phyloP scores from a whole-genome alignment of 2,329 filamentous ascomycete species.

The Aschersonia sp. region DNA sequence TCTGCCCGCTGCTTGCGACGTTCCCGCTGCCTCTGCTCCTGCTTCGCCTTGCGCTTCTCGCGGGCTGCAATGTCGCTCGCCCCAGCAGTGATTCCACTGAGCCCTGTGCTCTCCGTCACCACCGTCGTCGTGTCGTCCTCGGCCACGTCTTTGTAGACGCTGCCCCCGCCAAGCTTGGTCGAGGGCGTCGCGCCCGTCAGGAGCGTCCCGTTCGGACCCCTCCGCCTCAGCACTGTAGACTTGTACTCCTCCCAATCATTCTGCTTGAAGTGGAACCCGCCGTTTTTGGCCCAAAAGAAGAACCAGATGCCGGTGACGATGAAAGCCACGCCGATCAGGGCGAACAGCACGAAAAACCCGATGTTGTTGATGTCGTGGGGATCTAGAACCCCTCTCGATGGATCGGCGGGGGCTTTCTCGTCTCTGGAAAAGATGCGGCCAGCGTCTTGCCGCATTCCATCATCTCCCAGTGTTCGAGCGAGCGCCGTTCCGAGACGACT shows the following conservation, averaged over 20 bases:
- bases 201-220: constrained; percentile 77
- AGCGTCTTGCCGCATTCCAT: constrained; percentile 26
- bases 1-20: constrained; percentile 12
- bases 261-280: constrained; percentile 75
- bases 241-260: constrained; percentile 98
- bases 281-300: constrained; percentile 97
- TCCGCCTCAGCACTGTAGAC: constrained; percentile 75
- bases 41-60: constrained; percentile 40
- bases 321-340: constrained; percentile 63
- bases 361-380: constrained; percentile 47
- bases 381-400: constrained; percentile 33
- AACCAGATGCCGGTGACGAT: constrained; percentile 78
- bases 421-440: constrained; percentile 23
- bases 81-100: constrained; percentile 43
- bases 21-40: constrained; percentile 28
- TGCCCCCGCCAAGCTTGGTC: constrained; percentile 77
- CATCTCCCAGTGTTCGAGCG: constrained; percentile 13
- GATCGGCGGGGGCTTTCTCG: constrained; percentile 18
- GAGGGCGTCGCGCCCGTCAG: constrained; percentile 69
- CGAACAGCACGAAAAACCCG: constrained; percentile 75
- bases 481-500: constrained; percentile 6
- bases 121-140: constrained; percentile 30
- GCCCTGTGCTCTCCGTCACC: constrained; percentile 27
- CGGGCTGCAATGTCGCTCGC: constrained; percentile 40
- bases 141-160: constrained; percentile 62